Percentiles rank a stretch among this genome's conserved stretches.
Conservation (phyloP, 129 eudicot genomes). For the Artemisia argyi region DNA sequence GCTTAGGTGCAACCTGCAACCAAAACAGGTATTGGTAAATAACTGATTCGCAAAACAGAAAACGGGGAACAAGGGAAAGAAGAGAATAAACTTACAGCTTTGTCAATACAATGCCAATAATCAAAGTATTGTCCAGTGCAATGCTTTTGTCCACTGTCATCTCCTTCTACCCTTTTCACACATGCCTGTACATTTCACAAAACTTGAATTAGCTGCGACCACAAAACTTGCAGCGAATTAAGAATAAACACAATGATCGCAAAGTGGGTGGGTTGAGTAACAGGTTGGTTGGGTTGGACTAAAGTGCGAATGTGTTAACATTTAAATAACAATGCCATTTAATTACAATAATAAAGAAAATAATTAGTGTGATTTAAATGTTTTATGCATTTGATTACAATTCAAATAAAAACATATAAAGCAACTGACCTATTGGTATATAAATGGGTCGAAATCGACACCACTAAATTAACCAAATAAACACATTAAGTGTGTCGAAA, state of each 20-base stretch:
- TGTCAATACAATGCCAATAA: conserved; percentile 68
- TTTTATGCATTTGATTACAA: too few relatives aligned
- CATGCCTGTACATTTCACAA: conserved; percentile 45
- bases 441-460: too few relatives aligned
- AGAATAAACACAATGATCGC: neutral
- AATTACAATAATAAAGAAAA: too few relatives aligned
- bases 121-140: conserved; percentile 79
- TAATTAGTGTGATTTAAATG: too few relatives aligned
- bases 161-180: conserved; percentile 59
- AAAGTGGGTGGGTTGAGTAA: too few relatives aligned
- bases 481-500: too few relatives aligned
- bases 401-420: too few relatives aligned
- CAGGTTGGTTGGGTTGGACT: too few relatives aligned
- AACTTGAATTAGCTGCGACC: neutral
- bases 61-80: neutral
- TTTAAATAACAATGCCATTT: too few relatives aligned
- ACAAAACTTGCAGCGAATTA: neutral
- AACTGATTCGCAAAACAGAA: neutral
- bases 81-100: conserved; percentile 47
- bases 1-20: conserved; percentile 46
- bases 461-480: too few relatives aligned
- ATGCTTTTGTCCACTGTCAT: conserved; percentile 57
- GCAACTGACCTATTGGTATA: too few relatives aligned
- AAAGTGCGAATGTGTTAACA: too few relatives aligned
- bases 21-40: neutral